Conservation (phyloP, 805 yeast genomes). For the Diddensiella caesifluorescens region DNA sequence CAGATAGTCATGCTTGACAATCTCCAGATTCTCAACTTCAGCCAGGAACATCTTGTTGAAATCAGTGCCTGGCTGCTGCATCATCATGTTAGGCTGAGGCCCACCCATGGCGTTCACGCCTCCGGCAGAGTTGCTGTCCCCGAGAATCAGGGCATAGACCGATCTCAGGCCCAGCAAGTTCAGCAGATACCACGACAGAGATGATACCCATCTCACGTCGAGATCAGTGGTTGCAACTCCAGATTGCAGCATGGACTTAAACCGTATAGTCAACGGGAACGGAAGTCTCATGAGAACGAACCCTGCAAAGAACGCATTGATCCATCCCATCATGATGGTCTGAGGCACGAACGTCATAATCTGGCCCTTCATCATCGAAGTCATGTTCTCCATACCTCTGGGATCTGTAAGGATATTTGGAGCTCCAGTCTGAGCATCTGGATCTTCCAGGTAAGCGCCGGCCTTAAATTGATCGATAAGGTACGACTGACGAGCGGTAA, state of each 20-base stretch:
- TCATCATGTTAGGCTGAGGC: conserved; percentile 24
- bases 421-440: conserved; percentile 32
- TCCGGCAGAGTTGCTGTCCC: conserved; percentile 35
- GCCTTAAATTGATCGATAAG: conserved; percentile 45
- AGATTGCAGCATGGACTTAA: conserved; percentile 86
- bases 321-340: conserved; percentile 94
- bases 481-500: conserved; percentile 47
- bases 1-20: conserved; percentile 51
- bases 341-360: conserved; percentile 84
- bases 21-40: conserved; percentile 70
- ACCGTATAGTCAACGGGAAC: conserved; percentile 82
- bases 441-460: conserved; percentile 53
- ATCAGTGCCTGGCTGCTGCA: conserved; percentile 48
- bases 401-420: conserved; percentile 69
- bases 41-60: conserved; percentile 57
- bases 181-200: conserved; percentile 94
- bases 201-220: conserved; percentile 87
- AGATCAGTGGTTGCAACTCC: conserved; percentile 81
- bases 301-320: conserved; percentile 87
- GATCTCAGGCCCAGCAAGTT: conserved; percentile 79
- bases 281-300: conserved; percentile 84
- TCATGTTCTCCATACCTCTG: conserved; percentile 61
- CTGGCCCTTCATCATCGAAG: conserved; percentile 74
- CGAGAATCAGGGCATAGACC: conserved; percentile 64
- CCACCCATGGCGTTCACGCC: conserved; percentile 26